phyloP scores from a whole-genome alignment of 176 grass and related monocot genomes.

The Areca catechu region DNA sequence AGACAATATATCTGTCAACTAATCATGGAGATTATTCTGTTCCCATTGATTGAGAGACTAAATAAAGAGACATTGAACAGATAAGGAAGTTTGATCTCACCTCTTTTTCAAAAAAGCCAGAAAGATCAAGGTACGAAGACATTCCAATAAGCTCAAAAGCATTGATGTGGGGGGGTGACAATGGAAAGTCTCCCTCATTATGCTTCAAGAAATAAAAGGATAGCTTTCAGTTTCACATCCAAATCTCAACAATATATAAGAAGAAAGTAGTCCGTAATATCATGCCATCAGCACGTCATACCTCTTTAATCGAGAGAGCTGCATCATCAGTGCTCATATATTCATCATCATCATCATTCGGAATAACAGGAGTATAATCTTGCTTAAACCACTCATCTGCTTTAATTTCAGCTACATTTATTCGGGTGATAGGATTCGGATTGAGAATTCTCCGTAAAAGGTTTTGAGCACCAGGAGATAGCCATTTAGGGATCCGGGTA shows the following conservation, averaged over 20 bases:
- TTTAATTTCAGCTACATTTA: slow-evolving; percentile 60
- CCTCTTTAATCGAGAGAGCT: slow-evolving; percentile 35
- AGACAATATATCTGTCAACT: too few species aligned
- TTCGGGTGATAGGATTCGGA: slow-evolving; percentile 60
- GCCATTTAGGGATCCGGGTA: slow-evolving; percentile 77
- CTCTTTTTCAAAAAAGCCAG: slow-evolving; percentile 95
- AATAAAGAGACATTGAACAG: slow-evolving; percentile 2
- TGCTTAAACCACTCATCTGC: slow-evolving; percentile 78
- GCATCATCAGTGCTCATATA: slow-evolving; percentile 7
- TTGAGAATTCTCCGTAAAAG: slow-evolving; percentile 64
- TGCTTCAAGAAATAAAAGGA: slow-evolving; percentile 29
- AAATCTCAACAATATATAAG: background rate
- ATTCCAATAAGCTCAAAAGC: slow-evolving; percentile 96
- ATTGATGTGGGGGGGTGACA: slow-evolving; percentile 50
- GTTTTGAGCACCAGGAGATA: slow-evolving; percentile 60
- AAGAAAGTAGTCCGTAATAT: slow-evolving; percentile 9
- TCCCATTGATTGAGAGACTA: too few species aligned
- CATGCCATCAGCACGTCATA: slow-evolving; percentile 10
- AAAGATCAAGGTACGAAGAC: slow-evolving; percentile 94
- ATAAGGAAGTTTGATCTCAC: slow-evolving; percentile 25
- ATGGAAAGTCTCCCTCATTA: slow-evolving; percentile 21
- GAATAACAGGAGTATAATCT: slow-evolving; percentile 51
- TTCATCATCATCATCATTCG: slow-evolving; percentile 62
- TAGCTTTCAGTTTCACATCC: background rate
- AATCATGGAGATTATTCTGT: too few species aligned